A percentile compares a stretch with the other conserved stretches of the same genome.
phyloP scores from a whole-genome alignment of 305 asterid genomes.

The Euphrasia arctica region DNA sequence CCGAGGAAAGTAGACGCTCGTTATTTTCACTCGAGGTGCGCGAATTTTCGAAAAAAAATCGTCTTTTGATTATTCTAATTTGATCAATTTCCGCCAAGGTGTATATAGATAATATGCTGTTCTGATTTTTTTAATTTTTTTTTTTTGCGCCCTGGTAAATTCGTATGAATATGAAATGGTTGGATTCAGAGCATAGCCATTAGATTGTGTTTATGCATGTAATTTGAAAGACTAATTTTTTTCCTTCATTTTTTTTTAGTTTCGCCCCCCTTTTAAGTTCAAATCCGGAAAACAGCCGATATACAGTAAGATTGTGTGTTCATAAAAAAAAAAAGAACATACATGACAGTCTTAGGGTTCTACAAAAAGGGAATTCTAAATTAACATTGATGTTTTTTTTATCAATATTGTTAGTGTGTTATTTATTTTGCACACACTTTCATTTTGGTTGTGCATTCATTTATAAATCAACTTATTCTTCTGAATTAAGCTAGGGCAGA shows the following conservation, averaged over 20 bases:
- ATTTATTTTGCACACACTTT: neutral
- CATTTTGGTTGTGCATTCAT: constrained; percentile 3
- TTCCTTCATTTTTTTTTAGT: neutral
- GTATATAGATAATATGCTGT: constrained; percentile 2
- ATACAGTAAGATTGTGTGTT: neutral
- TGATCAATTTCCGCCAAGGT: neutral
- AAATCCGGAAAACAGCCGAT: constrained; percentile 7
- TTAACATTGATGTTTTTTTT: constrained; percentile 6
- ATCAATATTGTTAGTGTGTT: neutral
- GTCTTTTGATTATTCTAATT: constrained; percentile 1
- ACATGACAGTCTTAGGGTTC: constrained; percentile 3
- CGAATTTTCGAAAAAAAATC: neutral
- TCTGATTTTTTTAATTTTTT: constrained; percentile 4
- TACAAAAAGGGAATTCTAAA: neutral
- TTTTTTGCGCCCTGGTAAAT: neutral
- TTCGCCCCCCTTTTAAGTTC: neutral
- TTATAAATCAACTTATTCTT: constrained; percentile 2
- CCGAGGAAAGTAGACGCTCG: constrained; percentile 22
- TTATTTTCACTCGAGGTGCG: constrained; percentile 20
- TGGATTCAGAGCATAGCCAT: neutral
- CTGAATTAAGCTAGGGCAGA: constrained; percentile 15
- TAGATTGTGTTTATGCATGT: constrained; percentile 6
- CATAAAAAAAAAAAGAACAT: neutral
- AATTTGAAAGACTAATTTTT: neutral
- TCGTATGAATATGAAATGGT: neutral